Conservation (phyloP, 352 stramenopile species). For the Phytophthora lateralis region DNA sequence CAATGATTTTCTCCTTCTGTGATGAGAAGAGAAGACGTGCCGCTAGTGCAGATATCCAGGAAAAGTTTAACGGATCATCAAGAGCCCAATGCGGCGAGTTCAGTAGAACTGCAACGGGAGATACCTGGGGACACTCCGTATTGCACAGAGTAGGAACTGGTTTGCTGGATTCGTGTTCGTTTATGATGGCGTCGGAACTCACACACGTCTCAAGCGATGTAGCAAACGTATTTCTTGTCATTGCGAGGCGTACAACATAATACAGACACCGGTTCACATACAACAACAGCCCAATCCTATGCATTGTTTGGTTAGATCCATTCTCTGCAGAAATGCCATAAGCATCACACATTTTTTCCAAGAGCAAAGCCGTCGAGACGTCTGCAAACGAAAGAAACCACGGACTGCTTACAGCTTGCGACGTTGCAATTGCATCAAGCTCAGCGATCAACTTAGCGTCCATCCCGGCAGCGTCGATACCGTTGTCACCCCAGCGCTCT, state of each 20-base stretch:
- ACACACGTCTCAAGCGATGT: slow-evolving; percentile 12
- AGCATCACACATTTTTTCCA: slow-evolving; percentile 20
- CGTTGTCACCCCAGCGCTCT: slow-evolving; percentile 16
- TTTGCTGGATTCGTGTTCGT: slow-evolving; percentile 2
- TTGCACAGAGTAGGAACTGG: neutral
- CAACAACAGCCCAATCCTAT: slow-evolving; percentile 45
- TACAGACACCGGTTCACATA: slow-evolving; percentile 54
- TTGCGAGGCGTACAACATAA: slow-evolving; percentile 40
- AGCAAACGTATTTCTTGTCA: slow-evolving; percentile 34
- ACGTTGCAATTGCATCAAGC: slow-evolving; percentile 31
- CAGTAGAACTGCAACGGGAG: slow-evolving; percentile 31
- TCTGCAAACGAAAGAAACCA: slow-evolving; percentile 38
- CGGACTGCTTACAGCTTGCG: slow-evolving; percentile 21
- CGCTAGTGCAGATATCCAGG: slow-evolving; percentile 14
- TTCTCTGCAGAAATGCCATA: slow-evolving; percentile 3
- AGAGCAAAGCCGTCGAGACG: slow-evolving; percentile 32
- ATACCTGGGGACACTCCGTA: slow-evolving; percentile 19
- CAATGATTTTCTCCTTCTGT: slow-evolving; percentile 50
- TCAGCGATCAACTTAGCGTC: slow-evolving; percentile 39
- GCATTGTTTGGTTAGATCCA: slow-evolving; percentile 19
- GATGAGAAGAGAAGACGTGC: slow-evolving; percentile 35
- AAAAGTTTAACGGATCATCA: slow-evolving; percentile 30
- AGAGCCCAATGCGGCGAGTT: slow-evolving; percentile 33
- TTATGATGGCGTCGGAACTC: neutral
- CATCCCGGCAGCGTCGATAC: neutral